Evolutionary conservation across 2,329 filamentous ascomycete species (phyloP).

Genomic region (Aureobasidium sp.): DNA sequence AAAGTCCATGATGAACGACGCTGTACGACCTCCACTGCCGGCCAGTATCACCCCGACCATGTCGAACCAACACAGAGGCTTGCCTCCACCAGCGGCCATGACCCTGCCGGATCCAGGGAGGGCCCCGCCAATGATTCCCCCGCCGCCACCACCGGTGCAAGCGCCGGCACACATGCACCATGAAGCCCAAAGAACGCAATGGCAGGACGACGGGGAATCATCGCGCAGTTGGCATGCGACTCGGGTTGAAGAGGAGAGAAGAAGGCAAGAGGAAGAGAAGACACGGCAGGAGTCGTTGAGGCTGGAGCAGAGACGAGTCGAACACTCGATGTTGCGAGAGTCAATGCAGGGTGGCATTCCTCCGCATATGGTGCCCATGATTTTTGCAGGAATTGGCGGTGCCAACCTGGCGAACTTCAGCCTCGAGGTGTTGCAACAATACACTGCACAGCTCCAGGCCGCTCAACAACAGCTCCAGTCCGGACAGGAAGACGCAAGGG

Average conservation of each 20-base stretch:
- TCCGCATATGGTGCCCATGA: conserved; percentile 43
- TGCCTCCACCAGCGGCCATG: conserved; percentile 46
- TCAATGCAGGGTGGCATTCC: conserved; percentile 44
- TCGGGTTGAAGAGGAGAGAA: conserved; percentile 44
- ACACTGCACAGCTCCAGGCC: conserved; percentile 36
- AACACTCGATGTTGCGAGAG: conserved; percentile 44
- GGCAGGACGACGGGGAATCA: conserved; percentile 41
- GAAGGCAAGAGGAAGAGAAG: conserved; percentile 46
- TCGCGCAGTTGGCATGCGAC: conserved; percentile 44
- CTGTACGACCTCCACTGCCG: conserved; percentile 32
- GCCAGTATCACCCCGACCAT: conserved; percentile 36
- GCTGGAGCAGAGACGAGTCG: conserved; percentile 44
- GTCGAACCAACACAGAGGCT: conserved; percentile 44
- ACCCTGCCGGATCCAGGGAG: conserved; percentile 40
- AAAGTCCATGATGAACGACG: conserved; percentile 30
- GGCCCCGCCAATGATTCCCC: conserved; percentile 23
- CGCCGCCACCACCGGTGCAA: conserved; percentile 27
- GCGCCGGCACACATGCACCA: conserved; percentile 11
- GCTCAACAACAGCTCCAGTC: conserved; percentile 36
- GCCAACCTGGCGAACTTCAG: conserved; percentile 39
- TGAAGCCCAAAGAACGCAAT: background rate
- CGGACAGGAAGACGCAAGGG: conserved; percentile 34
- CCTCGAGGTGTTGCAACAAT: conserved; percentile 43
- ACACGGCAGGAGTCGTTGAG: conserved; percentile 41
- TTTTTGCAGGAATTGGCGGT: conserved; percentile 45